These are phyloP conservation scores for Cercospora sp. DNA, from an alignment of 2,329 filamentous ascomycete genomes.

Conservation along the genomic window DNA sequence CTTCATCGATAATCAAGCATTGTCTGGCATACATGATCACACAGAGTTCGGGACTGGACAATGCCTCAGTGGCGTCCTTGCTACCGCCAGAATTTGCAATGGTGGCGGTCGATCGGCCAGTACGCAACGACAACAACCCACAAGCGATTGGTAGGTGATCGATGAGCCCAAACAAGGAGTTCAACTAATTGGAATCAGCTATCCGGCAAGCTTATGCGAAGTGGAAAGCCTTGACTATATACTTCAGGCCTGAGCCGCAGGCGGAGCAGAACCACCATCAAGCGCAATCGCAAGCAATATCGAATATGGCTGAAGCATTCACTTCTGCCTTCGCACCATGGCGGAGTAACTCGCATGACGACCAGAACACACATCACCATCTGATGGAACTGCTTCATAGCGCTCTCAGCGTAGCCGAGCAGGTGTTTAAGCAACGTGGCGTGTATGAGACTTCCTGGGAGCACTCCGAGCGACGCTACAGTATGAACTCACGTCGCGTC, in stretches of 20 bases:
- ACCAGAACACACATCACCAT: background rate
- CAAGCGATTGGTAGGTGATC: background rate
- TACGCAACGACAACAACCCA: background rate
- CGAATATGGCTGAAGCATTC: background rate
- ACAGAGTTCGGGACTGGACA: background rate
- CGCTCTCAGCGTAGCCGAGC: background rate
- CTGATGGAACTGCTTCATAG: background rate
- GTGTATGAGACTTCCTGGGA: background rate
- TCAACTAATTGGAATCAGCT: background rate
- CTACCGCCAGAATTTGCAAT: background rate
- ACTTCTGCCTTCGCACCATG: background rate
- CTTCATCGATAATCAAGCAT: background rate
- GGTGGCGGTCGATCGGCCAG: background rate
- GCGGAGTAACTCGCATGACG: background rate
- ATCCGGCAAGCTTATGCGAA: background rate
- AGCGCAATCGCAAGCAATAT: background rate
- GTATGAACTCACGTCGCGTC: background rate
- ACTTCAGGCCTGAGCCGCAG: background rate
- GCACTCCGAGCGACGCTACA: background rate
- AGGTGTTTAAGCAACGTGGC: background rate
- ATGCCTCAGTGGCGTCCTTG: background rate
- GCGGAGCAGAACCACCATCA: too few species aligned
- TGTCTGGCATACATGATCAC: background rate
- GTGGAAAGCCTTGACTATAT: background rate
- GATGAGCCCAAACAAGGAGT: background rate